Conservation (phyloP, 1,284 basidiomycete genomes). For the Leccinum angustisporum region DNA sequence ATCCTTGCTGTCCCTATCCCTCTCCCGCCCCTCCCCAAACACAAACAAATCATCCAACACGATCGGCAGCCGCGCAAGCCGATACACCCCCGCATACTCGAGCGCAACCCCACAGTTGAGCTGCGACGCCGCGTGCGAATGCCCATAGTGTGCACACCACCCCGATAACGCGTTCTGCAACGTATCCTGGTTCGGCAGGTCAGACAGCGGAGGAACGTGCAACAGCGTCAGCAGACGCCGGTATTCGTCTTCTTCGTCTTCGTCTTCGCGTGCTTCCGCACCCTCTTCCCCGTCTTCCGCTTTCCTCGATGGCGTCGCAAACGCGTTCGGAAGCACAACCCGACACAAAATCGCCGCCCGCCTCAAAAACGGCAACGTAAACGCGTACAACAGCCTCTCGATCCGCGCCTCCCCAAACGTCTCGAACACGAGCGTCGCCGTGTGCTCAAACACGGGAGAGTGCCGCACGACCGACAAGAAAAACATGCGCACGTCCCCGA, state of each 20-base stretch:
- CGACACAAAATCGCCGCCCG: constrained; percentile 86
- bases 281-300: not conserved
- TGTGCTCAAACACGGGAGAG: constrained; percentile 77
- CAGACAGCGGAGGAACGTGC: constrained; percentile 74
- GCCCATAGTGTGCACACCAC: constrained; percentile 81
- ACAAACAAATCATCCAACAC: constrained; percentile 87
- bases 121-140: constrained; percentile 70
- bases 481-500: constrained; percentile 82
- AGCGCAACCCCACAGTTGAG: constrained; percentile 72
- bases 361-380: constrained; percentile 93
- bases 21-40: constrained; percentile 48
- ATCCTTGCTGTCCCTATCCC: not conserved
- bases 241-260: constrained; percentile 53
- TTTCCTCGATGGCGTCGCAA: constrained; percentile 39
- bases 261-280: constrained; percentile 22
- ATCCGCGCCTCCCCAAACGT: constrained; percentile 79
- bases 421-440: constrained; percentile 72
- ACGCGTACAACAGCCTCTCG: constrained; percentile 85
- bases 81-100: constrained; percentile 87
- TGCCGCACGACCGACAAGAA: constrained; percentile 82
- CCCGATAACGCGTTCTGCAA: constrained; percentile 80
- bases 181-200: constrained; percentile 77
- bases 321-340: constrained; percentile 66
- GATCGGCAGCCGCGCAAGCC: constrained; percentile 77
- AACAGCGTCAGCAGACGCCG: constrained; percentile 75